Evolutionary conservation across 2,329 filamentous ascomycete genomes (phyloP).

Genomic region (Fusarium sacchari): DNA sequence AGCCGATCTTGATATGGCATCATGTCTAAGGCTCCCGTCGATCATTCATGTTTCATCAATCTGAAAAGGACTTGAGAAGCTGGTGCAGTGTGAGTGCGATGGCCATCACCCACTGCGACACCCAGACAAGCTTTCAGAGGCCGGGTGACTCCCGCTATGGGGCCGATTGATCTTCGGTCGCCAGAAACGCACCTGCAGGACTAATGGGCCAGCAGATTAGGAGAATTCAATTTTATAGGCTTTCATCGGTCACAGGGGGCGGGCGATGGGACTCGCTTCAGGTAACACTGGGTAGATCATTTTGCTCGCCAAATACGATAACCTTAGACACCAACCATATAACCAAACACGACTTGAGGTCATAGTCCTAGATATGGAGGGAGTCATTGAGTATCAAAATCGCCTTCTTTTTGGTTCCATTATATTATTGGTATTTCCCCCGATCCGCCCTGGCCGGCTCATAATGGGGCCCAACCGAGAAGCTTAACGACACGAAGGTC

Average conservation of each 20-base stretch:
- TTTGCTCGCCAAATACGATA: neutral
- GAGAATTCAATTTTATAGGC: accelerated
- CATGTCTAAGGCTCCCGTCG: neutral
- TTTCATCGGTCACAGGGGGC: accelerated
- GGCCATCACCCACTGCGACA: neutral
- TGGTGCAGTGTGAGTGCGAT: neutral
- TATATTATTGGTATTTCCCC: neutral
- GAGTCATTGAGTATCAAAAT: neutral
- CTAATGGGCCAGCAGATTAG: neutral
- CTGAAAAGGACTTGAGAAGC: neutral
- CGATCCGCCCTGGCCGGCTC: neutral
- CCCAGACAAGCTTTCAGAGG: neutral
- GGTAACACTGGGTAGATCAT: neutral
- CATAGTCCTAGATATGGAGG: neutral
- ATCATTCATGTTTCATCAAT: neutral
- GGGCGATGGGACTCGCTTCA: neutral
- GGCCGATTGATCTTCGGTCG: accelerated
- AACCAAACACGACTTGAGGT: neutral
- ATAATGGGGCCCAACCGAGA: neutral
- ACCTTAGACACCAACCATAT: neutral
- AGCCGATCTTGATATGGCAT: neutral
- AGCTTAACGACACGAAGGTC: neutral
- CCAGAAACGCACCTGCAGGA: accelerated
- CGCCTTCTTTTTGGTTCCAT: accelerated
- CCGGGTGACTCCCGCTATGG: neutral